Percentiles rank a stretch among this genome's conserved stretches.
phyloP scores from a whole-genome alignment of 129 eudicot species.

The Glebionis coronaria region DNA sequence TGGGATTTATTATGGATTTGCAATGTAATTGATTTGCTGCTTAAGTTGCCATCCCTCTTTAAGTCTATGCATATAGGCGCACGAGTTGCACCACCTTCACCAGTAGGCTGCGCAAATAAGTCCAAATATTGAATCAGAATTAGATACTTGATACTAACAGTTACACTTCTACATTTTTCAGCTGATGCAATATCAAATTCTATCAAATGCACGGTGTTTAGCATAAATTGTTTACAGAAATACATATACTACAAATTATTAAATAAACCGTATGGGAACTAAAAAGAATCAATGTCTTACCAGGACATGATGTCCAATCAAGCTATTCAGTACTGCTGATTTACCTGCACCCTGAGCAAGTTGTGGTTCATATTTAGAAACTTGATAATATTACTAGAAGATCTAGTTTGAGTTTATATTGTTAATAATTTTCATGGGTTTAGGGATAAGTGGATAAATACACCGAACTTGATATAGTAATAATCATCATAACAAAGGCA shows the following conservation, averaged over 20 bases:
- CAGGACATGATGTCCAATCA: constrained; percentile 96
- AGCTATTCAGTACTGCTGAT: constrained; percentile 96
- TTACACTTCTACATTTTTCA: too few relatives aligned
- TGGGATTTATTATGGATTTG: constrained; percentile 91
- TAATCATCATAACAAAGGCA: too few relatives aligned
- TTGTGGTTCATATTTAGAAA: constrained; percentile 21
- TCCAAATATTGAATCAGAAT: background rate
- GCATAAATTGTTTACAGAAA: background rate
- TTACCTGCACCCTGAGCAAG: constrained; percentile 91
- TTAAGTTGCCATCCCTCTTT: constrained; percentile 68
- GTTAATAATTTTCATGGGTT: background rate
- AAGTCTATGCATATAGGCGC: constrained; percentile 88
- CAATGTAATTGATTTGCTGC: constrained; percentile 76
- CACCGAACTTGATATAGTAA: too few relatives aligned
- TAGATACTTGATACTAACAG: background rate
- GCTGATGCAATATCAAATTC: too few relatives aligned
- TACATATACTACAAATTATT: background rate
- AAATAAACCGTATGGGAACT: background rate
- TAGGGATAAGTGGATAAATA: too few relatives aligned
- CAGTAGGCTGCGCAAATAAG: constrained; percentile 70
- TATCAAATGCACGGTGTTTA: too few relatives aligned
- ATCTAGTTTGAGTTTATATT: background rate
- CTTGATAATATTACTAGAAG: background rate
- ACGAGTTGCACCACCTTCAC: constrained; percentile 99
- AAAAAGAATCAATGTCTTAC: constrained; percentile 37